A percentile compares a stretch with the other conserved stretches of the same genome.
These are phyloP conservation scores for Dujonia santamariae DNA, from an alignment of 1,139 yeast species.

Conservation along the genomic window DNA sequence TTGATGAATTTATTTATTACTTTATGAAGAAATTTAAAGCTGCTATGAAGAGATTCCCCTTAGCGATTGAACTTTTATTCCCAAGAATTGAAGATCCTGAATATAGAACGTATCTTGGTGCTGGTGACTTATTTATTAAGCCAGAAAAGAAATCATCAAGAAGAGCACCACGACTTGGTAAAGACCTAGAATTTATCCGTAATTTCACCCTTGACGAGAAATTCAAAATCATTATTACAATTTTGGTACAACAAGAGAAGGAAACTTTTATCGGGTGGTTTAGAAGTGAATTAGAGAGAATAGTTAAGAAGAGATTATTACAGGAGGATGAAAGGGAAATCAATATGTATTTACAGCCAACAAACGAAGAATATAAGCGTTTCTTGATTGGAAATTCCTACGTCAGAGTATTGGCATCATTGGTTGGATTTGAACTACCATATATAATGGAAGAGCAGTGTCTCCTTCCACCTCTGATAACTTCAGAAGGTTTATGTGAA, in stretches of 20 bases:
- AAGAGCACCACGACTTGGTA: conserved; percentile 26
- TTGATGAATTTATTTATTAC: conserved; percentile 64
- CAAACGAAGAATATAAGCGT: conserved; percentile 20
- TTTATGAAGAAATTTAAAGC: conserved; percentile 63
- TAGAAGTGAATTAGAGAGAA: conserved; percentile 32
- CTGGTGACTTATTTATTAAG: conserved; percentile 48
- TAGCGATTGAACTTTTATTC: conserved; percentile 69
- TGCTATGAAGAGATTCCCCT: conserved; percentile 49
- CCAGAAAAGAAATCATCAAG: conserved; percentile 16
- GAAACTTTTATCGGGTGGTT: conserved; percentile 41
- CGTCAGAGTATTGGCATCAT: conserved; percentile 28
- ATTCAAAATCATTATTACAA: conserved; percentile 47
- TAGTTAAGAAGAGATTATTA: conserved; percentile 21
- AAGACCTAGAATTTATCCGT: conserved; percentile 36
- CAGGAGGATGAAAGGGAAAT: conserved; percentile 10
- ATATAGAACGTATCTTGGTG: conserved; percentile 34
- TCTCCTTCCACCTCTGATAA: conserved; percentile 19
- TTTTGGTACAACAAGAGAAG: conserved; percentile 46
- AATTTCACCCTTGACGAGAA: conserved; percentile 34
- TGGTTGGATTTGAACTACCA: conserved; percentile 41
- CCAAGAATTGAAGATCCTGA: conserved; percentile 52
- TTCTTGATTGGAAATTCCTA: conserved; percentile 34
- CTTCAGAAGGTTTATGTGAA: conserved; percentile 19
- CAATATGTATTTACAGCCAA: conserved; percentile 13
- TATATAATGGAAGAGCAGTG: conserved; percentile 32